Conservation (phyloP, 192 early-diverging fungal genomes). For the Radiomyces spectabilis region DNA sequence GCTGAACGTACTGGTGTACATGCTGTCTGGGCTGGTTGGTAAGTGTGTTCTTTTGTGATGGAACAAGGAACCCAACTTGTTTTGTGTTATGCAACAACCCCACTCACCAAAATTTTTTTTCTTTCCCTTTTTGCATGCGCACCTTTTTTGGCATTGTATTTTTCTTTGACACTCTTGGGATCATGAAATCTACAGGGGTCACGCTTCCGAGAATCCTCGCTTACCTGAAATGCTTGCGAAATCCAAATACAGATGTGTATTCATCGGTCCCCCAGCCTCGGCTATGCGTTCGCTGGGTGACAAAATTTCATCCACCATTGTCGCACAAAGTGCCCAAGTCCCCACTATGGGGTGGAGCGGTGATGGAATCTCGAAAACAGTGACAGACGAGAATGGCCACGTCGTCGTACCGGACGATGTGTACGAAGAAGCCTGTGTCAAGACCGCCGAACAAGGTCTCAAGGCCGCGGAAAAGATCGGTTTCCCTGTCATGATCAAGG, state of each 20-base stretch:
- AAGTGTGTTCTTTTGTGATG: slow-evolving; percentile 10
- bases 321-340: slow-evolving; percentile 94
- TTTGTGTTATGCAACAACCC: slow-evolving; percentile 2
- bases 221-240: slow-evolving; percentile 86
- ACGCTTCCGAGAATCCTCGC: slow-evolving; percentile 96
- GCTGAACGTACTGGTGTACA: slow-evolving; percentile 93
- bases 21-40: slow-evolving; percentile 96
- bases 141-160: too few species aligned
- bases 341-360: slow-evolving; percentile 97
- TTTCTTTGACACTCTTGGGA: not conserved
- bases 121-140: not conserved
- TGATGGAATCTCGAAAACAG: slow-evolving; percentile 70
- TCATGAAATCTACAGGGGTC: slow-evolving; percentile 85
- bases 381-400: slow-evolving; percentile 59
- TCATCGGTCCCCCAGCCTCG: slow-evolving; percentile 93
- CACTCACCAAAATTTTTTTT: not conserved
- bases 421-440: slow-evolving; percentile 78
- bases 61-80: not conserved
- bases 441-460: slow-evolving; percentile 80
- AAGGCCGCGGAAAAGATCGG: slow-evolving; percentile 82
- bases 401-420: slow-evolving; percentile 76
- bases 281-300: slow-evolving; percentile 99
- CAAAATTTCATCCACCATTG: slow-evolving; percentile 99
- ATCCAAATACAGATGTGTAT: slow-evolving; percentile 77
- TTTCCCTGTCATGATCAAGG: slow-evolving; percentile 98